Conservation (phyloP, 176 grass and related monocot genomes). For the Puccinellia tenuiflora region DNA sequence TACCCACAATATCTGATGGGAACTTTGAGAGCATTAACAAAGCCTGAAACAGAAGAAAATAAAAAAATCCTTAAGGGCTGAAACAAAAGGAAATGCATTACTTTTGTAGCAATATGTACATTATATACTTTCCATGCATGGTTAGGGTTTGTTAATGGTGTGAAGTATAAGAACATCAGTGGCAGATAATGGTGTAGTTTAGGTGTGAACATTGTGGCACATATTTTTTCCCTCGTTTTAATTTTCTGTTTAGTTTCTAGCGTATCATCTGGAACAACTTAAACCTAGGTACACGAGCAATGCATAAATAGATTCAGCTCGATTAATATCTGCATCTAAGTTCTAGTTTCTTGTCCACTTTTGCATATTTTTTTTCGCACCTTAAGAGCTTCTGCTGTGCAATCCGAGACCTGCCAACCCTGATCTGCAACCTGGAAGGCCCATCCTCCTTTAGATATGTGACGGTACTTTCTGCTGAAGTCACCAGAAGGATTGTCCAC, state of each 20-base stretch:
- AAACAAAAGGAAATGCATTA: slow-evolving; percentile 10
- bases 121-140: not conserved
- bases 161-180: slow-evolving; percentile 11
- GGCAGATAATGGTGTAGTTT: not conserved
- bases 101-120: not conserved
- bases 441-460: slow-evolving; percentile 78
- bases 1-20: slow-evolving; percentile 25
- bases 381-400: slow-evolving; percentile 84
- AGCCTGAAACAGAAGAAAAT: slow-evolving; percentile 38
- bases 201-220: not conserved
- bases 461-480: slow-evolving; percentile 44
- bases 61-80: slow-evolving; percentile 25
- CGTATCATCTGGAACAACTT: not conserved
- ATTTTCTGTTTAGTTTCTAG: not conserved
- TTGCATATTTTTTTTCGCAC: slow-evolving; percentile 24
- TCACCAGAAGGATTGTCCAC: slow-evolving; percentile 56
- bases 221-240: not conserved
- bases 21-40: slow-evolving; percentile 49
- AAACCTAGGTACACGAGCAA: not conserved
- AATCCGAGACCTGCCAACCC: slow-evolving; percentile 72
- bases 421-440: slow-evolving; percentile 63
- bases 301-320: not conserved
- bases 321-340: not conserved
- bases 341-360: not conserved
- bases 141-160: slow-evolving; percentile 15